Base-by-base conservation (phyloP, 75 land plant genomes). In the Sequoia sempervirens region DNA sequence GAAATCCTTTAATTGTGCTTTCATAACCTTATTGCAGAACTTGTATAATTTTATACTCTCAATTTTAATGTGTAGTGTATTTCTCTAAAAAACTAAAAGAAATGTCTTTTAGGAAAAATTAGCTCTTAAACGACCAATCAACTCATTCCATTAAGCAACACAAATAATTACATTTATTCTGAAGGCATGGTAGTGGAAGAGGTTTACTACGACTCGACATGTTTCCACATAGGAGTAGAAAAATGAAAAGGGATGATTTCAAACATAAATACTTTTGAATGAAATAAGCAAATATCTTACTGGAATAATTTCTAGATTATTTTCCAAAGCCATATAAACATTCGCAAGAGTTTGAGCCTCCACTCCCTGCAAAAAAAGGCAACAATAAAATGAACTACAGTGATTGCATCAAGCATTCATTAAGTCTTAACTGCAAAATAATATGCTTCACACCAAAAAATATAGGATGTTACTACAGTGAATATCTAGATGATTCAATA, bases 281-380 rank as follows among this genome's bases (percentile, higher is more conserved):
- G 68, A 28, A 30, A 79, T 18, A 80, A 80, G 74, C 40, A 11
- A n/a, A 40, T 17, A 64, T 70, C 92, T 87, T 85, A 98, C 99
- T 12, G 99, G 99, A 73, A 98, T 98, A 38, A 98, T 98, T 81
- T 96, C 99, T 34, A 96, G 89, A 86, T 98, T 92, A 81, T 95
- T 95, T 83, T 98, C 99, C 87, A 96, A 73, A n/a, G 99, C 99
- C 85, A 98, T 83, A 89, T 98, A 98, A 47, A 98, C 99, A 89
- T 98, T 96, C 38, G 99, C 99, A 58, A 96, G 89, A 43, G 99
- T 98, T 80, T 98, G 99, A 17, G 99, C 99, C 90, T 98, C 99
- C 76, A 98, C 99, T 13, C 99, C 99, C 98, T 96, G 84, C 54
- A 90, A 53, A 41, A n/a, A 85, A 58, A 82, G 70, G 11, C 52